phyloP scores from a whole-genome alignment of 768 basidiomycete species.

The Steccherinum ochraceum region DNA sequence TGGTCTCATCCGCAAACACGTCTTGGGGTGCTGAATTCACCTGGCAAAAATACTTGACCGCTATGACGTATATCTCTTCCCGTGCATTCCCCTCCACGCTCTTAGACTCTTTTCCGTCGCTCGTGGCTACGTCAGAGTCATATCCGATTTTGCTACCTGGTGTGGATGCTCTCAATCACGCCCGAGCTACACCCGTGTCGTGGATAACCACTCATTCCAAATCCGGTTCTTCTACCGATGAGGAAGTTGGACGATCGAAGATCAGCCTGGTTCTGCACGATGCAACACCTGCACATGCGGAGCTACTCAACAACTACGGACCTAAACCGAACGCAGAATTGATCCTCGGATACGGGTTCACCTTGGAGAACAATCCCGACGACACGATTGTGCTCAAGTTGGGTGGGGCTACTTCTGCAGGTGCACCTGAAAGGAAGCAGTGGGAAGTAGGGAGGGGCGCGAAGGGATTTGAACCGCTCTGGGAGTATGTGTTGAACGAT shows the following conservation, averaged over 20 bases:
- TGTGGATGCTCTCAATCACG: slow-evolving; percentile 83
- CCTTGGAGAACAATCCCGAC: slow-evolving; percentile 70
- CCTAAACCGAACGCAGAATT: slow-evolving; percentile 87
- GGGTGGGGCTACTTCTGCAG: slow-evolving; percentile 34
- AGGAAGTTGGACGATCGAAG: slow-evolving; percentile 21
- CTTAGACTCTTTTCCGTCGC: slow-evolving; percentile 49
- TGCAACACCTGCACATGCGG: slow-evolving; percentile 33
- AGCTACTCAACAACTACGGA: slow-evolving; percentile 90
- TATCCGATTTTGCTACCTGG: slow-evolving; percentile 84
- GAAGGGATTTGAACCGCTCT: slow-evolving; percentile 49
- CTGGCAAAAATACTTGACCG: slow-evolving; percentile 68
- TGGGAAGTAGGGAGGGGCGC: slow-evolving; percentile 64
- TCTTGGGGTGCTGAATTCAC: slow-evolving; percentile 49
- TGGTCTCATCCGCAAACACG: slow-evolving; percentile 29
- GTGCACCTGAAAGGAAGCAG: slow-evolving; percentile 24
- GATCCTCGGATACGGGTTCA: slow-evolving; percentile 89
- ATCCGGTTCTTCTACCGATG: background rate
- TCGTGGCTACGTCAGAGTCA: slow-evolving; percentile 43
- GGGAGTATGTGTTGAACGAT: slow-evolving; percentile 43
- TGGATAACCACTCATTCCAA: slow-evolving; percentile 52
- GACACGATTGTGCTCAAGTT: slow-evolving; percentile 81
- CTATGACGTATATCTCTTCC: slow-evolving; percentile 77
- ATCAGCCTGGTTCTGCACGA: slow-evolving; percentile 62
- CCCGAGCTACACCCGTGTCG: slow-evolving; percentile 70
- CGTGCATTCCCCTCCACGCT: slow-evolving; percentile 87